A percentile compares a stretch with the other conserved stretches of the same genome.
phyloP scores from a whole-genome alignment of 371 early-diverging fungal genomes.

The Mortierella sp. region DNA sequence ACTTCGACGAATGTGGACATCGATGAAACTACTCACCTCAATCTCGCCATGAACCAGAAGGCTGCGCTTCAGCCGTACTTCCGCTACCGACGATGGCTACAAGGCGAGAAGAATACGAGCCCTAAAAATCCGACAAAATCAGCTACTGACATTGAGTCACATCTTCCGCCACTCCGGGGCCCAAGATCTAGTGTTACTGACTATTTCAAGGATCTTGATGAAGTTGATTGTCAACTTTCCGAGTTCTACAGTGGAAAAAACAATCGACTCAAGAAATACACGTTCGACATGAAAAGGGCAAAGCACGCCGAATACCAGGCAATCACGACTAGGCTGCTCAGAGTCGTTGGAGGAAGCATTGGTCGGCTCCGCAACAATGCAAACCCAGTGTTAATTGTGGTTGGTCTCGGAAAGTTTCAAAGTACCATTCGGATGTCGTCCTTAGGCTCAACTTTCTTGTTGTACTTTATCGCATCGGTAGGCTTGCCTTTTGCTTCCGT shows the following conservation, averaged over 20 bases:
- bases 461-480: background rate
- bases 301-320: conserved; percentile 8
- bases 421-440: conserved; percentile 1
- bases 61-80: conserved; percentile 14
- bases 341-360: background rate
- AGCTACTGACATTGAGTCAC: conserved; percentile 16
- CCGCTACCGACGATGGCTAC: conserved; percentile 7
- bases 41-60: conserved; percentile 18
- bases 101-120: conserved; percentile 5
- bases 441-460: background rate
- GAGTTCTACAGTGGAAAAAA: conserved; percentile 12
- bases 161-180: conserved; percentile 26
- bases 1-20: too few relatives aligned
- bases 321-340: conserved; percentile 1
- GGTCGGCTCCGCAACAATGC: background rate
- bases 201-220: conserved; percentile 1
- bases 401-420: conserved; percentile 4
- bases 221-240: conserved; percentile 1
- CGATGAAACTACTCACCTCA: background rate
- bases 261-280: conserved; percentile 6
- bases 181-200: conserved; percentile 3
- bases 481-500: background rate
- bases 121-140: conserved; percentile 1
- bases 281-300: background rate
- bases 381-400: conserved; percentile 1